phyloP scores from a whole-genome alignment of 345 rosid genomes.

The Salix dunnii region DNA sequence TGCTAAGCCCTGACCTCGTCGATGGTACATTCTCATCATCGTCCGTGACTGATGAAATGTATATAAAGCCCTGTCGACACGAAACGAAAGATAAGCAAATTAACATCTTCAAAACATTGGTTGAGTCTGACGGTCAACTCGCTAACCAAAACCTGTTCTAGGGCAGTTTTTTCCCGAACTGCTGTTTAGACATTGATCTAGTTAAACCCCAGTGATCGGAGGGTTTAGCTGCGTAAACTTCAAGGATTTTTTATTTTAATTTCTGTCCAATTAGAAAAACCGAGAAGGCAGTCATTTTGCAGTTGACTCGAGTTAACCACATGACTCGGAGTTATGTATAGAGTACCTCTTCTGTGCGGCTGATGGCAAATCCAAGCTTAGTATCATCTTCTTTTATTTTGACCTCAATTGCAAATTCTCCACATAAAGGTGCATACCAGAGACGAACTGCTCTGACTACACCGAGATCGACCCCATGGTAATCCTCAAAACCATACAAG shows the following conservation, averaged over 20 bases:
- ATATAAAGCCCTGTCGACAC: constrained; percentile 72
- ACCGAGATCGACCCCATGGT: constrained; percentile 94
- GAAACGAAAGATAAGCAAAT: not conserved
- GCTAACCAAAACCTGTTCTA: too few species aligned
- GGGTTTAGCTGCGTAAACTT: too few species aligned
- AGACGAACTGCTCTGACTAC: constrained; percentile 92
- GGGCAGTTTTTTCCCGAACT: too few species aligned
- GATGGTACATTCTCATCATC: constrained; percentile 62
- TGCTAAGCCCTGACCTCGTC: constrained; percentile 67
- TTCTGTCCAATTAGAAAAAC: too few species aligned
- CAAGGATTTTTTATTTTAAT: too few species aligned
- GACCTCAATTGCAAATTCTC: constrained; percentile 68
- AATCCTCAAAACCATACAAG: constrained; percentile 94
- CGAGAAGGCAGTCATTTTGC: too few species aligned
- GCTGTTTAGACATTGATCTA: too few species aligned
- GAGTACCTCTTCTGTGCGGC: constrained; percentile 93
- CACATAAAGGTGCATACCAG: constrained; percentile 78
- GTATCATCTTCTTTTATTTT: constrained; percentile 64
- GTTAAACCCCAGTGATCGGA: too few species aligned
- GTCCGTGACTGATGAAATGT: constrained; percentile 74
- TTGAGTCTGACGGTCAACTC: too few species aligned
- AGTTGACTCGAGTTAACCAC: too few species aligned
- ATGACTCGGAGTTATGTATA: not conserved
- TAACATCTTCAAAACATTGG: not conserved
- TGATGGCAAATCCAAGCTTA: constrained; percentile 93